A percentile compares a stretch with the other conserved stretches of the same genome.
Evolutionary conservation across 768 basidiomycete species (phyloP).

Genomic region (Phaffia tasmanica): DNA sequence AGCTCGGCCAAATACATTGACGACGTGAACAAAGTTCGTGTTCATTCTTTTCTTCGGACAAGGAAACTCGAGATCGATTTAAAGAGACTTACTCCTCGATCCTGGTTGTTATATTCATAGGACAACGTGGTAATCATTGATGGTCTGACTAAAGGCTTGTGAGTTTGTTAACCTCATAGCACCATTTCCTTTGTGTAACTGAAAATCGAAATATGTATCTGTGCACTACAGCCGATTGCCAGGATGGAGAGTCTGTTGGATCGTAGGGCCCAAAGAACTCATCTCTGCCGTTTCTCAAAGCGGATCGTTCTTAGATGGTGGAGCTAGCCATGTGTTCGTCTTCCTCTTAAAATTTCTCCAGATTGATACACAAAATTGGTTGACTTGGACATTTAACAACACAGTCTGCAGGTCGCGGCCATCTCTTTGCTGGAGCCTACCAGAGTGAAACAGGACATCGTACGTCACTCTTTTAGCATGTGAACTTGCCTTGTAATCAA

Average conservation of each 20-base stretch:
- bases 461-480: constrained; percentile 26
- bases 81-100: not conserved
- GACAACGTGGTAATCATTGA: constrained; percentile 79
- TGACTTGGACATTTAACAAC: constrained; percentile 4
- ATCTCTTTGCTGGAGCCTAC: constrained; percentile 66
- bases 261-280: constrained; percentile 77
- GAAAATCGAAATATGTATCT: constrained; percentile 49
- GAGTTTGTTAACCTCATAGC: constrained; percentile 6
- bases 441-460: constrained; percentile 60
- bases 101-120: constrained; percentile 32
- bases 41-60: constrained; percentile 1
- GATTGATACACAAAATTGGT: too few relatives aligned
- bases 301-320: constrained; percentile 88
- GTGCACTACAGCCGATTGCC: constrained; percentile 44
- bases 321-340: constrained; percentile 79
- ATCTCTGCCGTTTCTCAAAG: constrained; percentile 85
- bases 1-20: constrained; percentile 75
- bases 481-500: not conserved
- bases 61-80: too few relatives aligned
- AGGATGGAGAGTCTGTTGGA: constrained; percentile 85
- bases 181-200: constrained; percentile 8
- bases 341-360: not conserved
- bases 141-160: constrained; percentile 77
- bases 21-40: constrained; percentile 61
- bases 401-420: constrained; percentile 74